These are phyloP conservation scores for Linnemannia zychae DNA, from an alignment of 192 early-diverging fungal species.

Conservation along the genomic window DNA sequence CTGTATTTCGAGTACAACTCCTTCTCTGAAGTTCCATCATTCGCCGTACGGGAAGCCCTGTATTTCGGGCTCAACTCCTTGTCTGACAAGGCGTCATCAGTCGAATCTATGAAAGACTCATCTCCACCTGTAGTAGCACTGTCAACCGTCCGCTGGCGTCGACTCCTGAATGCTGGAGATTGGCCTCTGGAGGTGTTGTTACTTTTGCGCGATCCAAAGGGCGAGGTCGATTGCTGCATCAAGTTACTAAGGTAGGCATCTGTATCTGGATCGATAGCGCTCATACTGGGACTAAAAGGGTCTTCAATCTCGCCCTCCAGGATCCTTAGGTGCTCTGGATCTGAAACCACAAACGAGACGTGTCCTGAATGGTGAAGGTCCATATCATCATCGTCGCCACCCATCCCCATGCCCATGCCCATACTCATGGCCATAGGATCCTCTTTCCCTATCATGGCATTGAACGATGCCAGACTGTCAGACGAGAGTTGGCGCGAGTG, in stretches of 20 bases:
- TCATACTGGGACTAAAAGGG: conserved; percentile 55
- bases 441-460: conserved; percentile 48
- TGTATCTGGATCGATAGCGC: conserved; percentile 44
- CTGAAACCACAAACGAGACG: conserved; percentile 44
- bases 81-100: conserved; percentile 46
- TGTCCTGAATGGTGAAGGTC: conserved; percentile 29
- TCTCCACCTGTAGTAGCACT: conserved; percentile 8
- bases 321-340: conserved; percentile 48
- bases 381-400: conserved; percentile 12
- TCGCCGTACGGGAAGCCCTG: conserved; percentile 31
- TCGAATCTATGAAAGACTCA: conserved; percentile 45
- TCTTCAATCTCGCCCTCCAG: conserved; percentile 54
- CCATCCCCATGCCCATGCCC: neutral
- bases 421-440: conserved; percentile 12
- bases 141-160: conserved; percentile 24
- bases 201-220: conserved; percentile 35
- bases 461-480: conserved; percentile 49
- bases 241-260: conserved; percentile 44
- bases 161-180: conserved; percentile 45
- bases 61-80: conserved; percentile 35
- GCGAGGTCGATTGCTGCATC: conserved; percentile 39
- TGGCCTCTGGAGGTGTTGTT: conserved; percentile 34
- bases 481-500: conserved; percentile 49
- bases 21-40: conserved; percentile 43
- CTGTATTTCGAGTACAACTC: conserved; percentile 36